Conservation (phyloP, 2,329 filamentous ascomycete genomes). For the Dichotomopilus funicola region DNA sequence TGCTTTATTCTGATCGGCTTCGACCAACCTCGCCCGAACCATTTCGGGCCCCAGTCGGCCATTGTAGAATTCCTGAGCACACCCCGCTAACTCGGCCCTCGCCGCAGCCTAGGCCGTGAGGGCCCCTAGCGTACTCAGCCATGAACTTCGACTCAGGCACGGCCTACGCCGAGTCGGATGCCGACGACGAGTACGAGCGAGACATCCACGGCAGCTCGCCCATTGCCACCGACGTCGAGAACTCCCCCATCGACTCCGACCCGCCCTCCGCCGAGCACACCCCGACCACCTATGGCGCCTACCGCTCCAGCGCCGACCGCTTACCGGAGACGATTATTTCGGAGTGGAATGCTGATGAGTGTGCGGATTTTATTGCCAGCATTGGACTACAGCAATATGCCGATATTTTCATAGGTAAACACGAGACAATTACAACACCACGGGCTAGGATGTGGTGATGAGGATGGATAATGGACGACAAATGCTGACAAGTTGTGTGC, state of each 20-base stretch:
- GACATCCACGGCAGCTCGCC: slow-evolving; percentile 63
- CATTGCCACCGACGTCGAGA: slow-evolving; percentile 59
- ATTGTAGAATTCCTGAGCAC: background rate
- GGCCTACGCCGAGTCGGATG: slow-evolving; percentile 72
- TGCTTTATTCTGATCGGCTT: background rate
- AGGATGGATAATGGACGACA: too few species aligned
- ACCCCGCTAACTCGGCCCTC: slow-evolving; percentile 12
- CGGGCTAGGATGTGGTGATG: too few species aligned
- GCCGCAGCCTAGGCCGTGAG: slow-evolving; percentile 20
- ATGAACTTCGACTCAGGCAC: slow-evolving; percentile 41
- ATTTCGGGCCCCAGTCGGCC: too few species aligned
- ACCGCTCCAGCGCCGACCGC: slow-evolving; percentile 56
- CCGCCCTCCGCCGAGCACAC: slow-evolving; percentile 67
- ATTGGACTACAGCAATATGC: slow-evolving; percentile 79
- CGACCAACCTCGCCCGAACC: too few species aligned
- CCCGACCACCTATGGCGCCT: slow-evolving; percentile 64
- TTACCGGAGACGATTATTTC: slow-evolving; percentile 70
- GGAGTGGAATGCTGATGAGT: slow-evolving; percentile 80
- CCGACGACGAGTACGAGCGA: slow-evolving; percentile 77
- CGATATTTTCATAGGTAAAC: slow-evolving; percentile 73
- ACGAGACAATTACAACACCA: background rate
- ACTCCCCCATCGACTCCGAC: slow-evolving; percentile 65
- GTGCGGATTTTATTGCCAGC: slow-evolving; percentile 77
- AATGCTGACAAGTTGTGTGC: too few species aligned
- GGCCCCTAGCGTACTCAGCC: slow-evolving; percentile 14